phyloP scores from a whole-genome alignment of 805 yeast genomes.

The Candida orba region DNA sequence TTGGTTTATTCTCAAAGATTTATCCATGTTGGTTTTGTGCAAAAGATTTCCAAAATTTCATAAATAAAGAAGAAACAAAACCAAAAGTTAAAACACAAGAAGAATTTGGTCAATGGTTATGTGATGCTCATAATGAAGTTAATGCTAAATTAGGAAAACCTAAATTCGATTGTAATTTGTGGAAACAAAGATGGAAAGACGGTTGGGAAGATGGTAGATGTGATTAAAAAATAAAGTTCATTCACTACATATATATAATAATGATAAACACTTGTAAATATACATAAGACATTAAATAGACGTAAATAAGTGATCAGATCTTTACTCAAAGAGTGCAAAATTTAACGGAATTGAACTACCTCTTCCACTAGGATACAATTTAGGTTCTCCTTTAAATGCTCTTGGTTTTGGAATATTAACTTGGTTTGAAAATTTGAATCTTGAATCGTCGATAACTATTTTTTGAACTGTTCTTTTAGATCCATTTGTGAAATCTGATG shows the following conservation, averaged over 20 bases:
- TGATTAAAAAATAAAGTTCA: constrained; percentile 29
- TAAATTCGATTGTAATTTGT: constrained; percentile 74
- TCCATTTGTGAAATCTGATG: background rate
- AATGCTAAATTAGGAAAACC: constrained; percentile 82
- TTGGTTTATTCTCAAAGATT: constrained; percentile 63
- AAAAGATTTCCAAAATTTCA: constrained; percentile 64
- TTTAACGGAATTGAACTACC: constrained; percentile 88
- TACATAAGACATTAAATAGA: background rate
- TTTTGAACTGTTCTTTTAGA: constrained; percentile 15
- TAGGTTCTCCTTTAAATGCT: constrained; percentile 58
- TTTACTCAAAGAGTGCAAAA: constrained; percentile 27
- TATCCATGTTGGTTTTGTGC: constrained; percentile 97
- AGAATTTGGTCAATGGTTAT: constrained; percentile 82
- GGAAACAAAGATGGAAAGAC: constrained; percentile 93
- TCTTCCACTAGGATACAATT: constrained; percentile 89
- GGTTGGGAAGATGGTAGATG: constrained; percentile 72
- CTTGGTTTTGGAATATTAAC: constrained; percentile 84
- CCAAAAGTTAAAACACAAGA: constrained; percentile 64
- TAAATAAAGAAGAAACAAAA: constrained; percentile 32
- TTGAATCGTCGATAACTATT: constrained; percentile 35
- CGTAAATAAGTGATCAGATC: background rate
- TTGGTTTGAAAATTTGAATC: constrained; percentile 36
- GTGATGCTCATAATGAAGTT: constrained; percentile 94
- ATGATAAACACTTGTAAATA: background rate
- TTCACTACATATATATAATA: too few species aligned